phyloP scores from a whole-genome alignment of 805 yeast species.

The Lipomyces yamanashiensis region DNA sequence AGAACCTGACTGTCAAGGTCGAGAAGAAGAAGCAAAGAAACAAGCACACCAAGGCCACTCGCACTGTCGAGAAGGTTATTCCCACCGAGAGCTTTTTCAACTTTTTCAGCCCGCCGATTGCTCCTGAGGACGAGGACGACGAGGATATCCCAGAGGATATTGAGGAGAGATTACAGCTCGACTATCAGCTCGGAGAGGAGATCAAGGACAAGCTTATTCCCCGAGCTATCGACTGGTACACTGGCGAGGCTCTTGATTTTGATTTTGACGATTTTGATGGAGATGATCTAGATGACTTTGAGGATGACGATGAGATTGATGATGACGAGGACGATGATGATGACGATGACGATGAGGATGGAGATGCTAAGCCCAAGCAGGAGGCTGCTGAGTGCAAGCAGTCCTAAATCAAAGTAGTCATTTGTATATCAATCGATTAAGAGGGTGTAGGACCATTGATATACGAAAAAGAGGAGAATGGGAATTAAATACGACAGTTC shows the following conservation, averaged over 20 bases:
- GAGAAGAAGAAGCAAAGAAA: constrained; percentile 98
- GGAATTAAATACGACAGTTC: neutral
- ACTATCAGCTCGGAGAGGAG: constrained; percentile 95
- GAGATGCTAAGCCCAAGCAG: constrained; percentile 52
- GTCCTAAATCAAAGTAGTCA: constrained; percentile 39
- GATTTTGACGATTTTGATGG: constrained; percentile 64
- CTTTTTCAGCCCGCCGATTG: constrained; percentile 91
- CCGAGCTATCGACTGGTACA: constrained; percentile 97
- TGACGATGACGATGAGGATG: constrained; percentile 45
- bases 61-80: constrained; percentile 91
- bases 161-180: constrained; percentile 84
- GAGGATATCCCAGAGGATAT: constrained; percentile 62
- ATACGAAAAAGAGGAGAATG: neutral
- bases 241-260: constrained; percentile 92
- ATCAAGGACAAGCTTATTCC: constrained; percentile 95
- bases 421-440: neutral
- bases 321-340: constrained; percentile 49
- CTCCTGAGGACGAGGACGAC: constrained; percentile 65
- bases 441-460: neutral
- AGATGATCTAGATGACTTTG: constrained; percentile 66
- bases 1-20: constrained; percentile 82
- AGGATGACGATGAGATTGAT: constrained; percentile 64
- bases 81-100: constrained; percentile 96
- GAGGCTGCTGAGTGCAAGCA: constrained; percentile 67
- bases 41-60: constrained; percentile 91